These are phyloP conservation scores for Pichia sp. DNA, from an alignment of 1,139 yeast species.

Conservation along the genomic window DNA sequence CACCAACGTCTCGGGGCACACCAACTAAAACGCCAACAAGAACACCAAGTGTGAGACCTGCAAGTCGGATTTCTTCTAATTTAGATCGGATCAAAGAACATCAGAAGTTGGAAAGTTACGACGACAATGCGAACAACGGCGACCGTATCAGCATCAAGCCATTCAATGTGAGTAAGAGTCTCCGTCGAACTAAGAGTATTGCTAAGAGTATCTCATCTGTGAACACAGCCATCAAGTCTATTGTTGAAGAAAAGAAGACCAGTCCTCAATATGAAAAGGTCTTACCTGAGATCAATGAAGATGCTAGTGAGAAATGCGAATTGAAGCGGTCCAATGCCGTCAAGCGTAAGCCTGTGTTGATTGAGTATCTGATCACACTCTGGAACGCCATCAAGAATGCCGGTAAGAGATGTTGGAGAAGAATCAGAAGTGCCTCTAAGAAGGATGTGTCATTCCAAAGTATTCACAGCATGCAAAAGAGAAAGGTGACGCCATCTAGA, in stretches of 20 bases:
- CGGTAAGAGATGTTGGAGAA: slow-evolving; percentile 21
- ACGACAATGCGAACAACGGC: too few species aligned
- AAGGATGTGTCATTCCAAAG: slow-evolving; percentile 16
- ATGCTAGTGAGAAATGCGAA: slow-evolving; percentile 13
- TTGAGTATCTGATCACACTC: slow-evolving; percentile 19
- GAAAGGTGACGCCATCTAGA: too few species aligned
- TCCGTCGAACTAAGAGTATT: slow-evolving; percentile 2
- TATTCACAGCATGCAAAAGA: too few species aligned
- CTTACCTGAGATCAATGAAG: neutral
- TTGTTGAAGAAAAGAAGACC: too few species aligned
- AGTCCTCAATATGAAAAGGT: neutral
- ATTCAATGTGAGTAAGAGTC: neutral
- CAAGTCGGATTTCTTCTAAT: too few species aligned
- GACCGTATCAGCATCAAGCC: slow-evolving; percentile 3
- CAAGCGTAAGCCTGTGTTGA: slow-evolving; percentile 28
- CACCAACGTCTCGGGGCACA: too few species aligned
- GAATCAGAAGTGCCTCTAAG: slow-evolving; percentile 14
- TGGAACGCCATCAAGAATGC: slow-evolving; percentile 15
- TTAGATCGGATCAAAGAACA: too few species aligned
- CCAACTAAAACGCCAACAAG: too few species aligned
- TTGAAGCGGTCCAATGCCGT: slow-evolving; percentile 30
- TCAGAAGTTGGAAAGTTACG: neutral
- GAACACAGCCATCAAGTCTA: too few species aligned
- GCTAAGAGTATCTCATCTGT: slow-evolving; percentile 7
- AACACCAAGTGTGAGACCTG: too few species aligned